Conservation (phyloP, 495 filamentous ascomycete species). For the Podospora didyma region DNA sequence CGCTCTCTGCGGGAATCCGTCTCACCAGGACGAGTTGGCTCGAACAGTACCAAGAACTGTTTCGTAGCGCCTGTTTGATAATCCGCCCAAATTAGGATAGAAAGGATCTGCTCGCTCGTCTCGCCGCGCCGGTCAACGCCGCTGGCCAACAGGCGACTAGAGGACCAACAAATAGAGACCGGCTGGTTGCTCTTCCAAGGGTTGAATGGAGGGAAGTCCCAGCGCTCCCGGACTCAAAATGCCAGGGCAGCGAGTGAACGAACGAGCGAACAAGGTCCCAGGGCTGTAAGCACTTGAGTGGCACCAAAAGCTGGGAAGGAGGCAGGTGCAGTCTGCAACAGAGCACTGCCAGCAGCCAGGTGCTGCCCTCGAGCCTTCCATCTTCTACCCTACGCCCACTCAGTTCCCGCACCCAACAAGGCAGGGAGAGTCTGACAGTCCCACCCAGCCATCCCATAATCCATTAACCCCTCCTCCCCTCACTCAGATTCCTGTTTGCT, state of each 20-base stretch:
- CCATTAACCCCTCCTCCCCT: constrained; percentile 4
- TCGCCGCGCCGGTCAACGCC: not conserved
- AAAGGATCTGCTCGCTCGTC: not conserved
- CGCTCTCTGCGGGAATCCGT: not conserved
- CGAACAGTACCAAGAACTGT: not conserved
- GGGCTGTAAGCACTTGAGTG: too few relatives aligned
- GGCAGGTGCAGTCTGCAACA: not conserved
- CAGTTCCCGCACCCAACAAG: not conserved
- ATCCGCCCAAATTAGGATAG: not conserved
- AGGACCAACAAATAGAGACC: not conserved
- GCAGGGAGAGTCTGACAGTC: not conserved
- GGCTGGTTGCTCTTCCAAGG: not conserved
- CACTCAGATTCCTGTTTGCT: not conserved
- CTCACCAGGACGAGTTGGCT: not conserved
- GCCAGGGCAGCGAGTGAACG: too few relatives aligned
- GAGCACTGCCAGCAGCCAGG: too few relatives aligned
- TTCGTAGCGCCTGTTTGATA: not conserved
- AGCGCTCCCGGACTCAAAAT: too few relatives aligned
- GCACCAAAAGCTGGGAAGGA: not conserved
- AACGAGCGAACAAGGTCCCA: too few relatives aligned
- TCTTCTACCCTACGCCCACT: not conserved
- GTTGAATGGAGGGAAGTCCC: not conserved
- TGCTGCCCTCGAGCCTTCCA: not conserved
- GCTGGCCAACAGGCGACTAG: not conserved
- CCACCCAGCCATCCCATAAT: constrained; percentile 6